Evolutionary conservation across 164 flowering plant genomes (phyloP).

Genomic region (Warburgia ugandensis): DNA sequence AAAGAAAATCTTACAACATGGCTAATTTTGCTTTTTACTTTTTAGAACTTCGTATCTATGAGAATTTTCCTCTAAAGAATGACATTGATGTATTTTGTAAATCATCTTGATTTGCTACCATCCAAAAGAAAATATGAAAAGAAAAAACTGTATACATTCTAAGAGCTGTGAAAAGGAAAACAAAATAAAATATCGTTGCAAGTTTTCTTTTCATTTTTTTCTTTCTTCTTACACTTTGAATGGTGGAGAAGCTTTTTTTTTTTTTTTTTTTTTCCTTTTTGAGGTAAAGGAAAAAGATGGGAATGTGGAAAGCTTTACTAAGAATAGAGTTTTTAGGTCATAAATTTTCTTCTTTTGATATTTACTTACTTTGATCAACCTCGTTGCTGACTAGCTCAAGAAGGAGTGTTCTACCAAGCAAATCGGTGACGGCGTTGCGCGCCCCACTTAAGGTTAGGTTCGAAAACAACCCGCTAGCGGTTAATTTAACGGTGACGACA

Average conservation of each 20-base stretch:
- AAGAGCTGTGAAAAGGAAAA: too few species aligned
- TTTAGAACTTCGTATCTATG: too few species aligned
- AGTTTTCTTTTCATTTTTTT: neutral
- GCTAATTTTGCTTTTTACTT: too few species aligned
- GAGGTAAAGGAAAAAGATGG: neutral
- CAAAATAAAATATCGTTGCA: too few species aligned
- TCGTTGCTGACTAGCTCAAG: constrained; percentile 66
- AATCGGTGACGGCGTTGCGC: constrained; percentile 19
- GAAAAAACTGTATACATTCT: too few species aligned
- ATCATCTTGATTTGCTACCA: too few species aligned
- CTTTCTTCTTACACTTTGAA: neutral
- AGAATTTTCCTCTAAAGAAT: too few species aligned
- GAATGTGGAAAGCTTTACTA: neutral
- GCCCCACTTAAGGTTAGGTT: constrained; percentile 12
- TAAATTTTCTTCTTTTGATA: neutral
- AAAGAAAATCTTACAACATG: too few species aligned
- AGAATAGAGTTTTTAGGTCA: neutral
- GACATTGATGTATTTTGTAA: too few species aligned
- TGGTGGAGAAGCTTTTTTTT: neutral
- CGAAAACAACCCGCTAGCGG: constrained; percentile 29
- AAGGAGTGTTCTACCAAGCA: constrained; percentile 35
- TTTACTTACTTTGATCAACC: constrained; percentile 55
- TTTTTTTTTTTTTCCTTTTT: neutral
- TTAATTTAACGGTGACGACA: constrained; percentile 28
- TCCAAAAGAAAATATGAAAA: too few species aligned